Evolutionary conservation across 1,284 basidiomycete species (phyloP), one percentile per base, ranked within the genome.

Genomic region (Bondarzewia mesenterica): DNA sequence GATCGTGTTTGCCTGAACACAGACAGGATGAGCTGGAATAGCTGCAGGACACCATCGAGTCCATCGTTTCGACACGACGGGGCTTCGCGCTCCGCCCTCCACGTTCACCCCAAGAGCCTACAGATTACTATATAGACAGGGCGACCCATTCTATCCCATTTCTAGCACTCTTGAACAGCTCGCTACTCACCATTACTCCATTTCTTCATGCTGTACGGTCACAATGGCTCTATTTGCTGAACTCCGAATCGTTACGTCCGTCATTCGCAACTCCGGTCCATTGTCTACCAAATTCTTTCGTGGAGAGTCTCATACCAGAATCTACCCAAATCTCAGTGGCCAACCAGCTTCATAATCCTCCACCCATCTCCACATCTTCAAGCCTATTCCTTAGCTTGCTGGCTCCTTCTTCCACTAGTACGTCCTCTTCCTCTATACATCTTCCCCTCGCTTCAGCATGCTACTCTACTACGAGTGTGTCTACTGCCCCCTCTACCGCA

Each of bases 361-460:
- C 81, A 23, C 73, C 71, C 32, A 73, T 76, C 14, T 82, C 81
- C 14, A 68, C 75, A 4, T 61, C 69, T 36, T 81, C 80, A 12
- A 77, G 77, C 5, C 60, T 77, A 37, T 77, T 77, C 26, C 64
- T 76, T 44, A 61, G 74, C 38, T 80, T 80, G 26, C 78, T 77
- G 4, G 59, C 63, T 25, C 71, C 77, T 25, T 70, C 72, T 14
- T 78, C 79, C 20, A 72, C 77, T 18, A 76, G 78, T 54, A 68
- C 65, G 8, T 82, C 80, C 1, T 67, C 75, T 1, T 70, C 73
- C 14, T 78, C 77, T 37, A 67, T 78, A 22, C 62, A 63, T 42
- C 57, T 75, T 50, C 69, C 68, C 7, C 49, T 48, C 43, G 53
- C 54, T 18, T 52, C 61, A 37, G 52, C 52, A 36, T 20, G 47